Evolutionary conservation across 192 early-diverging fungal species (phyloP), one percentile per base, ranked within the genome.

Genomic region (Phycomyces nitens): DNA sequence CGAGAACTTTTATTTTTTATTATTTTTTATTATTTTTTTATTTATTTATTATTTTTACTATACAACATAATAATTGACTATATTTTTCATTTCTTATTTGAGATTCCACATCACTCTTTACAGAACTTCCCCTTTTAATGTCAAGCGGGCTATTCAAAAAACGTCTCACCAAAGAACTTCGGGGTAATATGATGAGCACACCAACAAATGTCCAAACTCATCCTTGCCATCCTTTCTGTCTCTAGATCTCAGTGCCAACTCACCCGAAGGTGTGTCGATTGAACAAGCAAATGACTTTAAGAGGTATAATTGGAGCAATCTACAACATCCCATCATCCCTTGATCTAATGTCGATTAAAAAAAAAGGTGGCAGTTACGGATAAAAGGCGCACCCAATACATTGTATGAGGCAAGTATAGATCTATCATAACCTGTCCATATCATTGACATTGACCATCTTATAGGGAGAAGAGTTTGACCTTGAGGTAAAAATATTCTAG

Each of bases 331-430:
- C 29, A 34, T n/a, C n/a, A n/a, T n/a, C n/a, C n/a, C n/a, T n/a
- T n/a, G n/a, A n/a, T n/a, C n/a, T n/a, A 20, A 18, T 44, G 26
- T 14, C 50, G 8, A 3, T 12, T 16, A 58, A 9, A 8, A 10
- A 23, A 16, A 16, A 58, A 89, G 81, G 53, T 92, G 91, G 91
- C 73, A 76, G 8, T 56, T 92, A 21, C 39, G 71, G 18, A 70
- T 92, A 34, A 71, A 66, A 14, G 90, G 90, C 1, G 86, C 85
- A 11, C 75, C 80, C 39, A 81, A 71, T 54, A 92, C 89, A 3
- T 57, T 92, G 15, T 92, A 92, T 53, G 80, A 83, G 73, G 84
- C 79, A 77, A 67, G 22, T 57, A 14, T 23, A 20, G 1, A 27
- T 53, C 23, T 56, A 20, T 53, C 54, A 52, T 22, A 18, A 12